phyloP scores from a whole-genome alignment of 2,329 filamentous ascomycete species.

The Trichoderma sp. region DNA sequence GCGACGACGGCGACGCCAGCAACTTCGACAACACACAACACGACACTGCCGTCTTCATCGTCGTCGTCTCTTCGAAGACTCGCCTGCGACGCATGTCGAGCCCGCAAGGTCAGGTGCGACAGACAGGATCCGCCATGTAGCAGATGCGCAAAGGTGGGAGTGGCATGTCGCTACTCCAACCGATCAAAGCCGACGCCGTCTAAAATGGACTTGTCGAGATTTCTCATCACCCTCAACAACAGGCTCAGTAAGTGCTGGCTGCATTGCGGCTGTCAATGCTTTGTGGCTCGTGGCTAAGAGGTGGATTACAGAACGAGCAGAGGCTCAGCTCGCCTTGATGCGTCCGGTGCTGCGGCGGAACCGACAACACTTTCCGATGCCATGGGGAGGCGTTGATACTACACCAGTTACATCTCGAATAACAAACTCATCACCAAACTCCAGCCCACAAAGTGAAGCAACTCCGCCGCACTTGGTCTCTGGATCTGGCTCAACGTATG shows the following conservation, averaged over 20 bases:
- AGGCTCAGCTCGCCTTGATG: conserved; percentile 7
- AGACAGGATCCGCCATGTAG: conserved; percentile 2
- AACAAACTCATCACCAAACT: not conserved
- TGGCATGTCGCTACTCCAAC: conserved; percentile 7
- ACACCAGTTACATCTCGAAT: not conserved
- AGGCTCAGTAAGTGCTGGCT: not conserved
- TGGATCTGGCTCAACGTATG: not conserved
- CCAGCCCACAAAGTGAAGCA: not conserved
- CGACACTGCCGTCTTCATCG: not conserved
- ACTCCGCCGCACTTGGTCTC: not conserved
- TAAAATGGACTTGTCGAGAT: conserved; percentile 9
- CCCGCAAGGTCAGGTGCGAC: conserved; percentile 15
- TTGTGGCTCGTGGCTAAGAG: not conserved
- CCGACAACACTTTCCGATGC: not conserved
- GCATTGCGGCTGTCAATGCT: too few species aligned
- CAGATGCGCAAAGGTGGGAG: conserved; percentile 8
- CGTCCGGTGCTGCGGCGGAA: not conserved
- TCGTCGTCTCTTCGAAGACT: not conserved
- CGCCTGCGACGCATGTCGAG: conserved; percentile 11
- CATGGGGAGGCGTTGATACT: not conserved
- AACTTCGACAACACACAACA: not conserved
- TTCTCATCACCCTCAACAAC: not conserved
- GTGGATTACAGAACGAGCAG: conserved; percentile 1
- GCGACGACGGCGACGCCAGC: not conserved
- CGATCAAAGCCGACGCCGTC: conserved; percentile 8